Evolutionary conservation across 2,329 filamentous ascomycete species (phyloP), one percentile per base, ranked within the genome.

Genomic region (Laburnicola sp.): DNA sequence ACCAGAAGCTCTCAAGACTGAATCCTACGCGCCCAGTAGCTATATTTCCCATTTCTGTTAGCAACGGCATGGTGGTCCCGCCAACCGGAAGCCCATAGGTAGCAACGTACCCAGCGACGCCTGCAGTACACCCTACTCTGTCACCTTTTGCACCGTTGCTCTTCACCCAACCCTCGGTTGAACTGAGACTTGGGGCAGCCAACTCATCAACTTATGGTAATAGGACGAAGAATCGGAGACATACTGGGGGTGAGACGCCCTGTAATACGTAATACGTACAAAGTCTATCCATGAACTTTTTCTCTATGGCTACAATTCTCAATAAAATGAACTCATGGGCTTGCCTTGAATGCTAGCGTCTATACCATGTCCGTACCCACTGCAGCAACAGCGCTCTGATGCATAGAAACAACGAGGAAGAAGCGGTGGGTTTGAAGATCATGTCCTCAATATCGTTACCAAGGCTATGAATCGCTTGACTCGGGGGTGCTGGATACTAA

Each of bases 151-250:
- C 27, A 36, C 48, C 45, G 39, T 41, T 26, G 30, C 44, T 53
- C 41, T 21, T 48, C 43, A 37, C 21, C 37, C 37, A 32, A 26
- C 40, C 11, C 25, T 31, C 45, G n/a, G 38, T 36, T 47, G 45
- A 23, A 36, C 44, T 31, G 25, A 10, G 44, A 58, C 35, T 49
- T 48, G 53, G 55, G 52, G 31, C 45, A 21, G 61, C 60, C 58
- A 65, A 35, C 63, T 63, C 59, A 64, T 60, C 57, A 30, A 21
- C 39, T n/a, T n/a, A n/a, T n/a, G n/a, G n/a, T n/a, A n/a, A n/a
- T n/a, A n/a, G n/a, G n/a, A n/a, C n/a, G n/a, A n/a, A n/a, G n/a
- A n/a, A n/a, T n/a, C n/a, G n/a, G n/a, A n/a, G n/a, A n/a, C n/a
- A n/a, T n/a, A n/a, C n/a, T n/a, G n/a, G n/a, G n/a, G n/a, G n/a